Evolutionary conservation across 768 basidiomycete species (phyloP).

Genomic region (Sporobolomyces roseus): DNA sequence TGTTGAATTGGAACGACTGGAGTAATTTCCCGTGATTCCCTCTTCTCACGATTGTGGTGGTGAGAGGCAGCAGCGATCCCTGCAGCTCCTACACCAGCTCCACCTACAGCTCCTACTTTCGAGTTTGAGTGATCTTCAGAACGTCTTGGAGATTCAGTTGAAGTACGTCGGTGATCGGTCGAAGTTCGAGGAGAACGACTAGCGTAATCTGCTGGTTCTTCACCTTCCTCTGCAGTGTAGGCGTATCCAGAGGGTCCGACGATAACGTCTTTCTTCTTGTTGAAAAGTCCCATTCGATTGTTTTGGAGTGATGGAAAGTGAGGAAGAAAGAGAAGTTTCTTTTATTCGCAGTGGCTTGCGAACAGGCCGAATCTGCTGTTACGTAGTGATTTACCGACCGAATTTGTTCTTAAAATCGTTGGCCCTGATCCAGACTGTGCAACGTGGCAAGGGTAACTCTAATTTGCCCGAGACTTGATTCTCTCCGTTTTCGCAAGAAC

Average conservation of each 20-base stretch:
- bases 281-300: conserved; percentile 25
- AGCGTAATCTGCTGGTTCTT: no score
- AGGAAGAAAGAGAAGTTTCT: background rate
- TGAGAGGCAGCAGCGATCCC: no score
- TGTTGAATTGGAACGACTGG: background rate
- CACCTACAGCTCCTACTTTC: background rate
- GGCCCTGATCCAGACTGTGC: no score
- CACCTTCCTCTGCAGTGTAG: background rate
- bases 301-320: background rate
- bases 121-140: conserved; percentile 2
- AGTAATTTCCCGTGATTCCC: background rate
- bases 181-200: no score
- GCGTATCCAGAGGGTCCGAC: conserved; percentile 30
- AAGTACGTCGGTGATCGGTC: background rate
- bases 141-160: background rate
- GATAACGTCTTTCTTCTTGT: conserved; percentile 18
- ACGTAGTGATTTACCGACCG: no score
- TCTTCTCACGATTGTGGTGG: no score
- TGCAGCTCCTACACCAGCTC: background rate
- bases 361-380: background rate
- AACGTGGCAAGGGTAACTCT: no score
- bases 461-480: no score
- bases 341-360: background rate
- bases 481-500: no score
- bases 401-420: no score